A percentile compares a stretch with the other conserved stretches of the same genome.
Evolutionary conservation across 2,329 filamentous ascomycete species (phyloP).

Genomic region (Aspergillus alliaceus): DNA sequence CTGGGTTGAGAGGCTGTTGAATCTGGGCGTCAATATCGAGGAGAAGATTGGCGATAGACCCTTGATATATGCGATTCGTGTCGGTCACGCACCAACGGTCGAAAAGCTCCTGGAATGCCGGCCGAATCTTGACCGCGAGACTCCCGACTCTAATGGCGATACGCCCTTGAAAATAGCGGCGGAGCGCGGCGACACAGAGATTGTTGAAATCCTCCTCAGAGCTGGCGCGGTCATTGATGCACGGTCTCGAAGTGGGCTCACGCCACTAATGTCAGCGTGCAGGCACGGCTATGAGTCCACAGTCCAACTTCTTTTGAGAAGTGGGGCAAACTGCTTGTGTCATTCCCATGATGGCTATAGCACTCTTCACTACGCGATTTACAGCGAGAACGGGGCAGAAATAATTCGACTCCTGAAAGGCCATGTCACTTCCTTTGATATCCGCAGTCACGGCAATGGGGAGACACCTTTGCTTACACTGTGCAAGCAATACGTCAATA

Average conservation of each 20-base stretch:
- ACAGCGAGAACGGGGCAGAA: not conserved
- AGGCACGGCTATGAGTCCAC: not conserved
- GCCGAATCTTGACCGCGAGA: slow-evolving; percentile 2
- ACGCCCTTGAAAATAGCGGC: slow-evolving; percentile 8
- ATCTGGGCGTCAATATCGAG: slow-evolving; percentile 1
- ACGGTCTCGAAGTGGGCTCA: not conserved
- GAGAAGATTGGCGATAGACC: not conserved
- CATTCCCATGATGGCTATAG: slow-evolving; percentile 6
- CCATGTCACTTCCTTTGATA: not conserved
- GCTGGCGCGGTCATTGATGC: slow-evolving; percentile 2
- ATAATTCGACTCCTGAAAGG: slow-evolving; percentile 1
- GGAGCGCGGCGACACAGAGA: not conserved
- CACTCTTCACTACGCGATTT: slow-evolving; percentile 11
- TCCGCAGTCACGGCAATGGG: not conserved
- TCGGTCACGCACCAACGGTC: not conserved
- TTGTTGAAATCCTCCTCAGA: not conserved
- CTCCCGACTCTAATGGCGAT: not conserved
- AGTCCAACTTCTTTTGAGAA: not conserved
- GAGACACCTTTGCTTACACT: slow-evolving; percentile 9
- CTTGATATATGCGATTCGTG: slow-evolving; percentile 5
- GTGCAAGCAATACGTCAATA: not conserved
- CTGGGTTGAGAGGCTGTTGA: no score
- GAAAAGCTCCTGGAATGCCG: not conserved
- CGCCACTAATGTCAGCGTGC: slow-evolving; percentile 10
- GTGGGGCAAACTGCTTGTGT: not conserved